phyloP scores from a whole-genome alignment of 768 basidiomycete species.

The Podaxis mareebaensis region DNA sequence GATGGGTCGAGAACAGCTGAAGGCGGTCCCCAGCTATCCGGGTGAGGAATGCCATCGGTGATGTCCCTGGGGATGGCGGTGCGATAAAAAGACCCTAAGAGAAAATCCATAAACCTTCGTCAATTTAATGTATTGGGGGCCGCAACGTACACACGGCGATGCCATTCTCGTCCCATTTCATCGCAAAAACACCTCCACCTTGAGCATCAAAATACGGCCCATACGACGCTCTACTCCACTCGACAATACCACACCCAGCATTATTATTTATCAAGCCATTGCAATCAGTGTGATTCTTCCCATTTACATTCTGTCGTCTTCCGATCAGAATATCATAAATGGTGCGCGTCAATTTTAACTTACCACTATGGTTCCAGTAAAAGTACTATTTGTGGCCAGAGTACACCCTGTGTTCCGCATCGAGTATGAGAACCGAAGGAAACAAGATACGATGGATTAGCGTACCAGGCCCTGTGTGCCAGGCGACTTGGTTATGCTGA shows the following conservation, averaged over 20 bases:
- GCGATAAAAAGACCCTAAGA: constrained; percentile 79
- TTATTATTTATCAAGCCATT: constrained; percentile 54
- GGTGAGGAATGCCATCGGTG: constrained; percentile 57
- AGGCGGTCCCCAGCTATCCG: constrained; percentile 67
- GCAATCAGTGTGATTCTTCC: constrained; percentile 53
- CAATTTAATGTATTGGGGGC: neutral
- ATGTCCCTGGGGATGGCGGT: constrained; percentile 74
- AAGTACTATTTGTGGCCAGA: constrained; percentile 52
- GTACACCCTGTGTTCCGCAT: constrained; percentile 49
- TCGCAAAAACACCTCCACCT: constrained; percentile 84
- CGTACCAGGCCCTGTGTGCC: constrained; percentile 54
- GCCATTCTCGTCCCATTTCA: constrained; percentile 83
- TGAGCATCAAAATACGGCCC: constrained; percentile 79
- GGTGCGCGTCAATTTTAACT: constrained; percentile 24
- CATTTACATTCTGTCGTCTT: constrained; percentile 40
- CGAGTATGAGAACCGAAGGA: constrained; percentile 10
- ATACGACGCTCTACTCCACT: constrained; percentile 82
- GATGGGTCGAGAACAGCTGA: constrained; percentile 57
- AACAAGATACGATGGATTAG: neutral
- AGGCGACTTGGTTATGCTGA: constrained; percentile 81
- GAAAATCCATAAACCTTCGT: neutral
- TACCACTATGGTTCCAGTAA: constrained; percentile 66
- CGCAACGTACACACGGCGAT: constrained; percentile 72
- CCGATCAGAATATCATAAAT: neutral
- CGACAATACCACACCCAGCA: constrained; percentile 76